These are phyloP conservation scores for Firmiana major DNA, from an alignment of 345 rosid genomes.

Conservation along the genomic window DNA sequence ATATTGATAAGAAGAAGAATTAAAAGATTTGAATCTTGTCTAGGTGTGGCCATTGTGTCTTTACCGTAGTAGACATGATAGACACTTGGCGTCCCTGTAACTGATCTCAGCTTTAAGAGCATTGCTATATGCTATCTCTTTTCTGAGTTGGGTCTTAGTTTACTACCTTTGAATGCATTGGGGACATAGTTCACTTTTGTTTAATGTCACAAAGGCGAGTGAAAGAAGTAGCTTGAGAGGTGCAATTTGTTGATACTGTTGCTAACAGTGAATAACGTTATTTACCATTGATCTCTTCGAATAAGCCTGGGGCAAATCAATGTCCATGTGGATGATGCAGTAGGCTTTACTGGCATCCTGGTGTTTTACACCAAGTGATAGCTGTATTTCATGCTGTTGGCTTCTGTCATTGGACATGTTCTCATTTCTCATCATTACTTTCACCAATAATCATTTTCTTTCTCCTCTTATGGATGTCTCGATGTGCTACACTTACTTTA, in stretches of 20 bases:
- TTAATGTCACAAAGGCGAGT: neutral
- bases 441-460: too few relatives aligned
- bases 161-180: neutral
- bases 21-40: neutral
- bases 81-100: neutral
- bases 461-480: too few relatives aligned
- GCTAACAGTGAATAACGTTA: neutral
- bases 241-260: neutral
- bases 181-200: neutral
- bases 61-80: neutral
- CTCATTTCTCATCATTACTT: too few relatives aligned
- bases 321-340: neutral
- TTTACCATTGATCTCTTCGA: neutral
- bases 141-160: neutral
- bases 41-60: neutral
- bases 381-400: too few relatives aligned
- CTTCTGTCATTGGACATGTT: too few relatives aligned
- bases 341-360: neutral
- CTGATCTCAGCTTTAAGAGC: neutral
- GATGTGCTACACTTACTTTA: neutral
- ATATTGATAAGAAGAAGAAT: neutral
- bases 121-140: neutral
- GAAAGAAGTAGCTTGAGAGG: neutral
- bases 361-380: neutral
- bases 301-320: neutral